Base-by-base conservation (phyloP, 176 grass and related monocot species). In the Phoenix dactylifera region DNA sequence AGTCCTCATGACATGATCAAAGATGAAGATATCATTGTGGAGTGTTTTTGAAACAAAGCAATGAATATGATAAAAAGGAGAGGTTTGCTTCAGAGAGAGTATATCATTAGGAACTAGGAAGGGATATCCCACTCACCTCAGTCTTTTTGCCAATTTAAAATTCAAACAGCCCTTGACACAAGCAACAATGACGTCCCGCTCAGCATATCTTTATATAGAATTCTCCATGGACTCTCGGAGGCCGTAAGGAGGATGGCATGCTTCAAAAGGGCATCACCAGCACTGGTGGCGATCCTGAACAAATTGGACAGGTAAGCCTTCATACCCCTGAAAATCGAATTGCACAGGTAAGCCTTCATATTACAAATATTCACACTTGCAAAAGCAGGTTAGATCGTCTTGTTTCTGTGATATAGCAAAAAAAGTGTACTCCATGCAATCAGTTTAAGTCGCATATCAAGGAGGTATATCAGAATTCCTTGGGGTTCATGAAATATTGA, bases 41-140 rank as follows among this genome's bases (percentile, higher is more conserved):
- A 90, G 92, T 96, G 77, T 73, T 87, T 77, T 87, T 60, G 25
- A 85, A 82, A 87, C 74, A 80, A 96, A 87, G 86, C 74, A 85
- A 90, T 18, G 18, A 55, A 48, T 35, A 64, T 80, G 56, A 62
- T 60, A 63, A 74, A 77, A 55, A 68, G 59, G 32, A 60, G 20
- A 29, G 25, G 71, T 69, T 95, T 82, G 74, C 89, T 94, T 88
- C 55, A 61, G 52, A 74, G 58, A 52, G 59, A 74, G 83, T 44
- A 73, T 71, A 51, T 64, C 26, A 80, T 63, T 67, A 75, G 26
- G 71, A 65, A 44, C 35, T 12, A 44, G 9, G 35, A 51, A 64
- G 72, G 61, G 58, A 74, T 44, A 77, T 64, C 65, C 63, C 79
- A 58, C 75, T 73, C 32, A 74, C 71, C 77, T 15, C 26, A 59